These are phyloP conservation scores for Apiospora sp. DNA, from an alignment of 2,329 filamentous ascomycete species.

Conservation along the genomic window DNA sequence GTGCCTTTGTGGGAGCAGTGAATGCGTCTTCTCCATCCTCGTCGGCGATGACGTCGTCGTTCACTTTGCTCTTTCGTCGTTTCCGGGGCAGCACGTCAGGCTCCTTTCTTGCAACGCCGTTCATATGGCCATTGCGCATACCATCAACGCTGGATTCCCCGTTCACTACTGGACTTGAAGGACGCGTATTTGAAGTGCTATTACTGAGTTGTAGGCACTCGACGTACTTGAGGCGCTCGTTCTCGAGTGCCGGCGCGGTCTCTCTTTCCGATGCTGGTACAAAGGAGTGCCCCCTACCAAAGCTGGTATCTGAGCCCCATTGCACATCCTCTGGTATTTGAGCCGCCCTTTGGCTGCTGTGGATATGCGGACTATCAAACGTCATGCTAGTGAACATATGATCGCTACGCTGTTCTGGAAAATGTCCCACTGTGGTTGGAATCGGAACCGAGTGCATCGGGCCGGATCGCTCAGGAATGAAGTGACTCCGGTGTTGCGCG, in stretches of 20 bases:
- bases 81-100: slow-evolving; percentile 56
- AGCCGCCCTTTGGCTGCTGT: slow-evolving; percentile 40
- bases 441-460: slow-evolving; percentile 36
- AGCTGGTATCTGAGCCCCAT: slow-evolving; percentile 75
- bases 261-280: slow-evolving; percentile 64
- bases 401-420: slow-evolving; percentile 39
- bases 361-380: slow-evolving; percentile 40
- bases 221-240: slow-evolving; percentile 63
- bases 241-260: slow-evolving; percentile 63
- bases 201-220: slow-evolving; percentile 63
- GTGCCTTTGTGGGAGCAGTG: slow-evolving; percentile 39
- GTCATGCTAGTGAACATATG: slow-evolving; percentile 53
- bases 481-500: slow-evolving; percentile 30
- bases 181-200: slow-evolving; percentile 67
- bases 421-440: slow-evolving; percentile 4
- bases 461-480: slow-evolving; percentile 31
- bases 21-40: slow-evolving; percentile 49
- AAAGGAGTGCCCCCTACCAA: slow-evolving; percentile 66
- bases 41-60: slow-evolving; percentile 51
- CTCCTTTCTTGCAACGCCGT: slow-evolving; percentile 47
- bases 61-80: slow-evolving; percentile 63
- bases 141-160: slow-evolving; percentile 37
- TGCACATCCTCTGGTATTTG: slow-evolving; percentile 58
- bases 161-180: slow-evolving; percentile 60
- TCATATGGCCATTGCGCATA: slow-evolving; percentile 33